Conservation (phyloP, 2,329 filamentous ascomycete genomes). For the Hypoxylon sp. region DNA sequence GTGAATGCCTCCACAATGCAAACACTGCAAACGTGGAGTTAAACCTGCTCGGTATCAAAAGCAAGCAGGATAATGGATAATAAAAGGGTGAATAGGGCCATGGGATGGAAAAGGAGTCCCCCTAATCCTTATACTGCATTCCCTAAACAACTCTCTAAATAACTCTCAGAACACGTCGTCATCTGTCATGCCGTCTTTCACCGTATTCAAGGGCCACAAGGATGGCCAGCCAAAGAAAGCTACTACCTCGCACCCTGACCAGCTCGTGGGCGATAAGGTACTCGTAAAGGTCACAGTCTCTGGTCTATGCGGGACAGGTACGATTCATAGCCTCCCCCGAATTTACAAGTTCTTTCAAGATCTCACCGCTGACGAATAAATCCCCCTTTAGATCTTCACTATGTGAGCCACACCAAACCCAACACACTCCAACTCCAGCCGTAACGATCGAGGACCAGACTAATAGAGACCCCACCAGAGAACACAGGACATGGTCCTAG, state of each 20-base stretch:
- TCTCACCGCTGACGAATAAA: conserved; percentile 56
- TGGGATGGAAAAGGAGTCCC: no score
- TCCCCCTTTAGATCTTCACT: conserved; percentile 48
- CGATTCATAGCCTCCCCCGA: neutral
- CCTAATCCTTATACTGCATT: neutral
- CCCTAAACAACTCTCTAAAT: neutral
- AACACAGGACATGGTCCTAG: conserved; percentile 54
- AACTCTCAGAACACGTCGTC: no score
- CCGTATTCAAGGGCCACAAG: conserved; percentile 71
- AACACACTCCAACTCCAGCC: neutral
- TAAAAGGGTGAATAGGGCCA: no score
- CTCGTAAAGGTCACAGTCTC: conserved; percentile 73
- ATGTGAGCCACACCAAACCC: conserved; percentile 34
- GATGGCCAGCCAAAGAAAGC: conserved; percentile 65
- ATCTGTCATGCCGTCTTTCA: conserved; percentile 58
- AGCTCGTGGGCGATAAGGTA: conserved; percentile 65
- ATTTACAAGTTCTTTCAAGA: neutral
- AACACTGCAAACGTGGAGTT: neutral
- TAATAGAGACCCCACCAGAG: conserved; percentile 31
- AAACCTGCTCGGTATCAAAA: neutral
- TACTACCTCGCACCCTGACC: conserved; percentile 57
- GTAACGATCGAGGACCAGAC: no score
- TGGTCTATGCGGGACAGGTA: conserved; percentile 71
- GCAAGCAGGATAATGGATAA: neutral
- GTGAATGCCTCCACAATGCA: neutral